Base-by-base conservation (phyloP, 306 rosid genomes). In the Ammopiptanthus mongolicus region DNA sequence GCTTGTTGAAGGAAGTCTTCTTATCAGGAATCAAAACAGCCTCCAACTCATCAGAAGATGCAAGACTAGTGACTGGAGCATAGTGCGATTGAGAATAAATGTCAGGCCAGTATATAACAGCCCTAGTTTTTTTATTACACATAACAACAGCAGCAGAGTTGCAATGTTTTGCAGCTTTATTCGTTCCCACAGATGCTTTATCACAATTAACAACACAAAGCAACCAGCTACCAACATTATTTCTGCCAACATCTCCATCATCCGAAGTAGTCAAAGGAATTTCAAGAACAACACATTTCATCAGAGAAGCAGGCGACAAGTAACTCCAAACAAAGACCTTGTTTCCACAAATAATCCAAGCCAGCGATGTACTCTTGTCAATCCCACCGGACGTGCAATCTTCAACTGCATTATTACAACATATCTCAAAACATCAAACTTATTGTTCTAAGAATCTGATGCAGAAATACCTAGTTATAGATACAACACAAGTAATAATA, bases 101-200 rank as follows among this genome's bases (percentile, higher is more conserved):
- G 37, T 92, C 91, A 3, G 88, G 91, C 99, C 99, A 95, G 84
- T 87, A 95, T 39, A 92, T 53, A 52, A 86, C 83, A 76, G 88
- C 89, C 59, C 88, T 87, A 1, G 93, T 87, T 60, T 80, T 88
- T 41, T 63, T 56, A 58, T 85, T 87, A 65, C 97, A 92, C 75
- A 92, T 29, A 64, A 95, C 66, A 74, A 90, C 69, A 61, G 92
- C 96, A 19, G 83, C 91, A 13, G 90, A 78, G 69, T 71, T 84
- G 52, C 81, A 77, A 15, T 86, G 90, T 56, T 86, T 91, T 0
- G 86, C 79, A 71, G 73, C 78, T 75, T 77, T 86, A 64, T 85
- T 86, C 0, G 78, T 75, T 47, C 87, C 85, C 36, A 25, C 65
- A 51, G 87, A 75, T 0, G 66, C 66, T 22, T 53, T 53, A 73